These are phyloP conservation scores for Pseudoneurospora amorphoporcata DNA, from an alignment of 495 filamentous ascomycete species.

Conservation along the genomic window DNA sequence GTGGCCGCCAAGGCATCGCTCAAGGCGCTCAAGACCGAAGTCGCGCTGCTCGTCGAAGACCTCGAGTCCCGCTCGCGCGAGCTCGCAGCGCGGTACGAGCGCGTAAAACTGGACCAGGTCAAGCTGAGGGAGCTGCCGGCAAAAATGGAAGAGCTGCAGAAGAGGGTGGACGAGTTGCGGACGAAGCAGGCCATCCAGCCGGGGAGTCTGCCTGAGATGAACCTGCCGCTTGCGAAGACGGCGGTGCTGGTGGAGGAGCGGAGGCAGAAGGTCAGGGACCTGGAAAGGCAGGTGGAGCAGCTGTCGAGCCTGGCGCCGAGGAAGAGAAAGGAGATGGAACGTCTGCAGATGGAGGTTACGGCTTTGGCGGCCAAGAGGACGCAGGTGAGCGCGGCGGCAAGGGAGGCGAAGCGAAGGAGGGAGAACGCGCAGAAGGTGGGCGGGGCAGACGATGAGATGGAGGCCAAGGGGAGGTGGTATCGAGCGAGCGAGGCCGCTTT, in stretches of 20 bases:
- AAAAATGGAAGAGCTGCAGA: constrained; percentile 52
- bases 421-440: constrained; percentile 40
- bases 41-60: constrained; percentile 57
- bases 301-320: constrained; percentile 56
- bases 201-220: constrained; percentile 26
- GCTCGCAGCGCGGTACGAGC: constrained; percentile 49
- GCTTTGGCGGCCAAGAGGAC: constrained; percentile 62
- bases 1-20: constrained; percentile 62
- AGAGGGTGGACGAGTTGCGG: constrained; percentile 44
- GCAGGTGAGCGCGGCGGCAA: constrained; percentile 56
- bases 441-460: constrained; percentile 66
- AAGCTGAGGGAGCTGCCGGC: constrained; percentile 51
- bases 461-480: constrained; percentile 77
- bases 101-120: constrained; percentile 49
- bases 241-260: constrained; percentile 44
- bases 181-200: constrained; percentile 15
- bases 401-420: constrained; percentile 70
- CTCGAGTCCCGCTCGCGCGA: constrained; percentile 60
- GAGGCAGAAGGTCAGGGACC: constrained; percentile 49
- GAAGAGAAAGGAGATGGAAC: constrained; percentile 62
- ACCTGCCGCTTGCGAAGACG: constrained; percentile 51
- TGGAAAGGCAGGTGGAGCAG: constrained; percentile 59
- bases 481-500: constrained; percentile 58
- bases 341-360: constrained; percentile 58
- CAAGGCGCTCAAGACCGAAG: constrained; percentile 68